These are phyloP conservation scores for Talaromyces sp. DNA, from an alignment of 2,329 filamentous ascomycete species.

Conservation along the genomic window DNA sequence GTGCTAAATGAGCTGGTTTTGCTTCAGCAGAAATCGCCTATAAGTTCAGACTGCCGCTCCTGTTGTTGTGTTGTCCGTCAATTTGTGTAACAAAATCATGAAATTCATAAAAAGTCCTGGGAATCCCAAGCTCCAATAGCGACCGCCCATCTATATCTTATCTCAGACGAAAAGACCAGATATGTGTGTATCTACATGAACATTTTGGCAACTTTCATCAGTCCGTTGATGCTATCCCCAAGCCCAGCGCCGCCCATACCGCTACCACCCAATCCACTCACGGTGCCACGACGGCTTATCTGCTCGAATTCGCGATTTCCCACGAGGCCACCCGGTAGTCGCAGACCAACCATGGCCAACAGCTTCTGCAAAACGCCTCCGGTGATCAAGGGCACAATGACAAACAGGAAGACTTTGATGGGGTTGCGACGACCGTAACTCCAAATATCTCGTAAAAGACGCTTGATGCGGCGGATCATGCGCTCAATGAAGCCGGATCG, in stretches of 20 bases:
- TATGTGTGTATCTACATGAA: conserved; percentile 27
- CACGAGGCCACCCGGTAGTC: conserved; percentile 59
- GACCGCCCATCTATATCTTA: background rate
- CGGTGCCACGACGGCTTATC: conserved; percentile 17
- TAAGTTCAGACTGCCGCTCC: background rate
- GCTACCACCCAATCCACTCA: conserved; percentile 24
- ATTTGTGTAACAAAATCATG: background rate
- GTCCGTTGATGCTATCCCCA: conserved; percentile 31
- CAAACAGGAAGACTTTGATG: conserved; percentile 79
- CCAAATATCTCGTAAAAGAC: conserved; percentile 75
- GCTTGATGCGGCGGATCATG: conserved; percentile 71
- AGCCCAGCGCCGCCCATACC: conserved; percentile 33
- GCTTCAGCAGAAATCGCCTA: background rate
- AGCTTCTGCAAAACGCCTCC: conserved; percentile 78
- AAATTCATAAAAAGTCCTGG: conserved; percentile 1
- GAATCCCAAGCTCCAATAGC: background rate
- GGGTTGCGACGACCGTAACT: conserved; percentile 82
- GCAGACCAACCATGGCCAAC: conserved; percentile 74
- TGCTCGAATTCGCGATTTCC: conserved; percentile 28
- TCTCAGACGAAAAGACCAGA: conserved; percentile 1
- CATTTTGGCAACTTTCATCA: conserved; percentile 41
- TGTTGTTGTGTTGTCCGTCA: background rate
- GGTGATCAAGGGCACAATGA: conserved; percentile 82
- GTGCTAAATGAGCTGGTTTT: background rate
- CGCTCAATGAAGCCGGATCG: conserved; percentile 74